These are phyloP conservation scores for Massariosphaeria phaeospora DNA, from an alignment of 495 filamentous ascomycete genomes.

Conservation along the genomic window DNA sequence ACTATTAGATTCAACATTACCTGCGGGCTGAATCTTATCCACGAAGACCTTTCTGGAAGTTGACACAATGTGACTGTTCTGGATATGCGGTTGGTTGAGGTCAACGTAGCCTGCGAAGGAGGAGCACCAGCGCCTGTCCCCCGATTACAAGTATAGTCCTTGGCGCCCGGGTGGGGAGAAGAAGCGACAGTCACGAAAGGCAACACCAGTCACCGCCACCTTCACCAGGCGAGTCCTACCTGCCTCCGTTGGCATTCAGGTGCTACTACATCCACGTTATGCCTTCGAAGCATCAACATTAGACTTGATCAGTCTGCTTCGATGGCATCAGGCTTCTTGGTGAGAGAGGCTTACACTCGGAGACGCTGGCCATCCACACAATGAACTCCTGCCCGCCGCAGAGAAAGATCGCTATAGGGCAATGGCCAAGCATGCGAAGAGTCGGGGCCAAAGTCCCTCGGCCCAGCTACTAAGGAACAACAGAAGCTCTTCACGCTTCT, in stretches of 20 bases:
- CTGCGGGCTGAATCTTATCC: too few relatives aligned
- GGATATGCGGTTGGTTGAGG: background rate
- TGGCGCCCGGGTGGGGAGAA: slow-evolving; percentile 15
- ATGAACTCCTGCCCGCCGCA: background rate
- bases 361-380: background rate
- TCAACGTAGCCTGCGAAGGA: slow-evolving; percentile 2
- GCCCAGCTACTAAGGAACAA: background rate
- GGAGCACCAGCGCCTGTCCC: slow-evolving; percentile 11
- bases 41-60: background rate
- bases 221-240: background rate
- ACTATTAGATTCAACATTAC: too few relatives aligned
- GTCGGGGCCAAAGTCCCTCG: background rate
- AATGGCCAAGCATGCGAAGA: background rate
- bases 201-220: background rate
- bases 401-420: background rate
- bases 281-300: background rate
- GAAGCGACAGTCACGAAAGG: slow-evolving; percentile 18
- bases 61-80: background rate
- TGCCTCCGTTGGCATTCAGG: background rate
- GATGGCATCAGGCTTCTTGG: background rate
- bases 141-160: slow-evolving; percentile 19
- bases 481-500: slow-evolving; percentile 47
- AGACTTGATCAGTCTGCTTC: too few relatives aligned
- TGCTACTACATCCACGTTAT: slow-evolving; percentile 1
- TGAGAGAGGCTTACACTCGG: background rate